Base-by-base conservation (phyloP, 2,329 filamentous ascomycete genomes). In the Fusarium setosum region DNA sequence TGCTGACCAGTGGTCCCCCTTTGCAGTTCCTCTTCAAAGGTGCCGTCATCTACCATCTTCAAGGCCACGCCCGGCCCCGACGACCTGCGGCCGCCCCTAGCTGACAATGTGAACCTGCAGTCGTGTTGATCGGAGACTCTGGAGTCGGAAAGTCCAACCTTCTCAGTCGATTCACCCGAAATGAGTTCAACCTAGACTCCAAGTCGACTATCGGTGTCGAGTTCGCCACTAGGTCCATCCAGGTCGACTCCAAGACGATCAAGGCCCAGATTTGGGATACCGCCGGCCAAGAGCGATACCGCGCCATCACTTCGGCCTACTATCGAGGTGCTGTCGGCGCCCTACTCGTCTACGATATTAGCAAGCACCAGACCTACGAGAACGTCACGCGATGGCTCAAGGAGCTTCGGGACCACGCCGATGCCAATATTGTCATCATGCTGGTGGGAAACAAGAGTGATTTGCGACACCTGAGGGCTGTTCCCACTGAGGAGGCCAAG, bases 201-300 rank as follows among this genome's bases (percentile, higher is more conserved):
- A 98, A 99, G 89, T 98, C 96, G 68, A 99, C 96, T 74, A 99
- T 99, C 83, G 96, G 96, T 75, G 96, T 99, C 81, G 96, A 99
- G 84, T 99, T 99, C 80, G 96, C 96, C 74, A 99, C 96, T 73
- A 91, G 96, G 69, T 97, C 94, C 72, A 99, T 99, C 79, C 95
- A 98, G 83, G 96, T 99, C 76, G 96, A 99, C 83, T 92, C 92
- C 77, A 99, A 99, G 88, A 99, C 96, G 68, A 99, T 99, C 90
- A 99, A 99, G 88, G 96, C 96, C 74, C 96, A 99, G 86, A 99
- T 99, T 76, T 99, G 96, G 96, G 96, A 99, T 85, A 99, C 96
- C 60, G 96, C 96, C 71, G 96, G 96, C 72, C 96, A 99, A 85
- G 96, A 99, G 84, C 92, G 96, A 80, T 99, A 98, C 86, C 93